Evolutionary conservation across 2,329 filamentous ascomycete species (phyloP).

Genomic region (Aspergillus sp.): DNA sequence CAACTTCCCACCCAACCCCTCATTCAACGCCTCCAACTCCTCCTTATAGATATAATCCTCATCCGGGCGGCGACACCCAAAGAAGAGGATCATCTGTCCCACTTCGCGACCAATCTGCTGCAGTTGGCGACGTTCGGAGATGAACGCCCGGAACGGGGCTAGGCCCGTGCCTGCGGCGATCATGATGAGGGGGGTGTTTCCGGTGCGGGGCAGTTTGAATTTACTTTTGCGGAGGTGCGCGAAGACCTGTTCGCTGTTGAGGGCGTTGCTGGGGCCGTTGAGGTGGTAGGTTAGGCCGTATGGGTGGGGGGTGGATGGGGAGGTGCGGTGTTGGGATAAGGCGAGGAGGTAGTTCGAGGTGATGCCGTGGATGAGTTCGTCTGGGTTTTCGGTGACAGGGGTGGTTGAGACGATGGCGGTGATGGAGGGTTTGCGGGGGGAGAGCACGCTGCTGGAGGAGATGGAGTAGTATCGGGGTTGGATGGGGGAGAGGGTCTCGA

Average conservation of each 20-base stretch:
- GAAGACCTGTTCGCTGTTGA: constrained; percentile 84
- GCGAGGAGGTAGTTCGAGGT: constrained; percentile 92
- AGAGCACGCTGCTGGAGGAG: constrained; percentile 61
- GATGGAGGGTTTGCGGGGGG: constrained; percentile 64
- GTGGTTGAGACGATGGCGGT: constrained; percentile 86
- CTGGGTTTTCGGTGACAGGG: constrained; percentile 66
- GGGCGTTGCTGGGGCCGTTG: constrained; percentile 82
- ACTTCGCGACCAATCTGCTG: constrained; percentile 38
- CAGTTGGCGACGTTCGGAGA: constrained; percentile 44
- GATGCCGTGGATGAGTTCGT: constrained; percentile 78
- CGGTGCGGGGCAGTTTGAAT: constrained; percentile 75
- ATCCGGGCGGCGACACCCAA: constrained; percentile 41
- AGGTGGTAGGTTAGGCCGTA: constrained; percentile 81
- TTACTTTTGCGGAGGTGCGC: constrained; percentile 93
- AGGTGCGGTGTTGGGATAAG: constrained; percentile 43
- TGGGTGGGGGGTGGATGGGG: constrained; percentile 71
- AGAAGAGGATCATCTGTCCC: constrained; percentile 46
- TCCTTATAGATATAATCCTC: constrained; percentile 43
- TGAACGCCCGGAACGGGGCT: constrained; percentile 50
- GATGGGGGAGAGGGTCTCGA: constrained; percentile 83
- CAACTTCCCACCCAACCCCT: constrained; percentile 19
- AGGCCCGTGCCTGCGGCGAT: constrained; percentile 55
- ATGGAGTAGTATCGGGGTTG: constrained; percentile 96
- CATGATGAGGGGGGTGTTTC: constrained; percentile 54
- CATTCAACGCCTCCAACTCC: constrained; percentile 31